Percentiles rank a stretch among this genome's conserved stretches.
phyloP scores from a whole-genome alignment of 2,329 filamentous ascomycete genomes.

The Verticillium nonalfalfae region DNA sequence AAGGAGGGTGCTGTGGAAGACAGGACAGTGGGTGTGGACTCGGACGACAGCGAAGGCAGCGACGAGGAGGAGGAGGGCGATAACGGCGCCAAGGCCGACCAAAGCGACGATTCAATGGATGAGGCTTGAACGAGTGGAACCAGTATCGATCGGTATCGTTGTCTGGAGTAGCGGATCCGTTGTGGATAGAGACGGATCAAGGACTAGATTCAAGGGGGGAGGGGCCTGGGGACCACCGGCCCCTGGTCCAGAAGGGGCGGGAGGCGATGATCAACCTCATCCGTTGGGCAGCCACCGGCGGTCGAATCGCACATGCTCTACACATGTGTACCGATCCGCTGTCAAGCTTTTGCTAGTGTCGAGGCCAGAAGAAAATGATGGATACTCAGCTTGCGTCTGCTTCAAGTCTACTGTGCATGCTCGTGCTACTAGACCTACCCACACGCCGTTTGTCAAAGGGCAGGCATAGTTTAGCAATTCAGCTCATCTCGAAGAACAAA shows the following conservation, averaged over 20 bases:
- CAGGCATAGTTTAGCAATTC: not conserved
- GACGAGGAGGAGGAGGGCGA: slow-evolving; percentile 51
- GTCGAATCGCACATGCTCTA: not conserved
- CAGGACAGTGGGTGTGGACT: slow-evolving; percentile 66
- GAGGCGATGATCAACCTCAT: not conserved
- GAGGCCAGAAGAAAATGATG: not conserved
- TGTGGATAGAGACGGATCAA: not conserved
- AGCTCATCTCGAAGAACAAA: not conserved
- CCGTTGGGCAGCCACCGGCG: not conserved
- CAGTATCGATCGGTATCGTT: not conserved
- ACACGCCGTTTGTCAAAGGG: not conserved
- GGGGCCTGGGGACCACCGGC: not conserved
- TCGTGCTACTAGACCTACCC: not conserved
- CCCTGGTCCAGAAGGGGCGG: not conserved
- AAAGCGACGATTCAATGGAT: slow-evolving; percentile 48
- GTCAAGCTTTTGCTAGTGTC: not conserved
- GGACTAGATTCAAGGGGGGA: not conserved
- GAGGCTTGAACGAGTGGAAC: slow-evolving; percentile 36
- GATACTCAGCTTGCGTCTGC: not conserved
- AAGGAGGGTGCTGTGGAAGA: slow-evolving; percentile 63
- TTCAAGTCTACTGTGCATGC: not conserved
- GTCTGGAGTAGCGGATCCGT: not conserved
- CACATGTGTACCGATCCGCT: not conserved
- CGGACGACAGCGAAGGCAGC: slow-evolving; percentile 61
- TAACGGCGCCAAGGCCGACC: slow-evolving; percentile 27